Evolutionary conservation across 2,329 filamentous ascomycete species (phyloP).

Genomic region (Helminthosporium solani): DNA sequence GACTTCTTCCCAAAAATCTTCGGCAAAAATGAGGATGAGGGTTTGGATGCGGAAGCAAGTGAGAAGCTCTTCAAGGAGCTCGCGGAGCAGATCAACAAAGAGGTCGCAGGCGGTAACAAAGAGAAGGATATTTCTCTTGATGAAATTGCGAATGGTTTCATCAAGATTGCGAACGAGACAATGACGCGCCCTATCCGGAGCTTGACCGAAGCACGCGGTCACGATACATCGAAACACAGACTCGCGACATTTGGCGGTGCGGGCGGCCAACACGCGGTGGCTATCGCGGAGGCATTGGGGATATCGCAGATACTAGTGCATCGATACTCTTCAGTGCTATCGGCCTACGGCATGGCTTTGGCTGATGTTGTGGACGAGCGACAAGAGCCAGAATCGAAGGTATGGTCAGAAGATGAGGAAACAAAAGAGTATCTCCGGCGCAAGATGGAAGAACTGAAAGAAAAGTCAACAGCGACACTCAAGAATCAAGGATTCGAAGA

Average conservation of each 20-base stretch:
- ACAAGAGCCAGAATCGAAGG: constrained; percentile 70
- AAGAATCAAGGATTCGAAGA: constrained; percentile 77
- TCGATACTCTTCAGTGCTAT: constrained; percentile 83
- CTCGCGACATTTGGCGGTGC: constrained; percentile 90
- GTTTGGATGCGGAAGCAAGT: constrained; percentile 74
- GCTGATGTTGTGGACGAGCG: constrained; percentile 91
- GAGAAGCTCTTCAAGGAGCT: constrained; percentile 73
- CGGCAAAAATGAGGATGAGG: constrained; percentile 81
- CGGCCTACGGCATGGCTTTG: constrained; percentile 88
- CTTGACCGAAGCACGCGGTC: constrained; percentile 87
- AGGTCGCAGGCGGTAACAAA: constrained; percentile 62
- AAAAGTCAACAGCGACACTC: constrained; percentile 68
- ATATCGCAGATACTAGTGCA: constrained; percentile 85
- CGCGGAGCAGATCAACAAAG: constrained; percentile 73
- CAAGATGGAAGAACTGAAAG: constrained; percentile 78
- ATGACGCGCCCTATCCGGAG: constrained; percentile 91
- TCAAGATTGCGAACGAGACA: constrained; percentile 86
- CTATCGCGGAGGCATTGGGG: constrained; percentile 80
- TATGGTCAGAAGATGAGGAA: constrained; percentile 59
- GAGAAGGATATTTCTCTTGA: constrained; percentile 70
- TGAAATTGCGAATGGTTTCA: constrained; percentile 84
- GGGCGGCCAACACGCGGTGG: constrained; percentile 88
- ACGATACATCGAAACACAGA: constrained; percentile 87
- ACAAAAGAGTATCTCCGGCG: constrained; percentile 63
- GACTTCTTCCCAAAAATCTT: constrained; percentile 97